Evolutionary conservation across 208 protist species (phyloP).

Genomic region (Blechomonas ayalai): DNA sequence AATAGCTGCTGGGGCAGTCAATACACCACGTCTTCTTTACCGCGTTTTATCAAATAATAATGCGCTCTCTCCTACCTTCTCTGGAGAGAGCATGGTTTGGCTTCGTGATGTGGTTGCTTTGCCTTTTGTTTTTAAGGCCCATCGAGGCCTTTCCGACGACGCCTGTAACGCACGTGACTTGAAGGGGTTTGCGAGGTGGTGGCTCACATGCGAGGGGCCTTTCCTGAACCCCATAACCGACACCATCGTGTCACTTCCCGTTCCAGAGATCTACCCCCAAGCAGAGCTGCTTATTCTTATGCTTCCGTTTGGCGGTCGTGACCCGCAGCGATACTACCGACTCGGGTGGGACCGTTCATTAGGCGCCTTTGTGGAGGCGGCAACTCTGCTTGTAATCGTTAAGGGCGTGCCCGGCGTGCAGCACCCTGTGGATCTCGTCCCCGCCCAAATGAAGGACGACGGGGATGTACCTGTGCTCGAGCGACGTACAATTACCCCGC

Average conservation of each 20-base stretch:
- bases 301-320: conserved; percentile 59
- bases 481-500: too few relatives aligned
- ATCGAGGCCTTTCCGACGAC: conserved; percentile 38
- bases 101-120: conserved; percentile 60
- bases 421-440: too few relatives aligned
- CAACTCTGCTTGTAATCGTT: conserved; percentile 53
- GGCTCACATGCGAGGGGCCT: conserved; percentile 34
- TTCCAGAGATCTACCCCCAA: conserved; percentile 23
- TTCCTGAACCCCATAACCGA: conserved; percentile 45
- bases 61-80: background rate
- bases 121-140: conserved; percentile 33
- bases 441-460: too few relatives aligned
- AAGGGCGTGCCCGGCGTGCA: conserved; percentile 24
- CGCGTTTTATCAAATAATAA: conserved; percentile 8
- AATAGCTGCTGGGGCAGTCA: conserved; percentile 37
- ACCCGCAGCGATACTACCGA: conserved; percentile 26
- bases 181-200: conserved; percentile 22
- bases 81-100: background rate
- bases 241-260: conserved; percentile 27
- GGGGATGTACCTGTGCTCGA: too few relatives aligned
- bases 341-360: conserved; percentile 63
- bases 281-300: conserved; percentile 49
- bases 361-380: conserved; percentile 41
- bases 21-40: conserved; percentile 40
- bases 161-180: conserved; percentile 23